Evolutionary conservation across 2,329 filamentous ascomycete species (phyloP).

Genomic region (Eutypa lata): DNA sequence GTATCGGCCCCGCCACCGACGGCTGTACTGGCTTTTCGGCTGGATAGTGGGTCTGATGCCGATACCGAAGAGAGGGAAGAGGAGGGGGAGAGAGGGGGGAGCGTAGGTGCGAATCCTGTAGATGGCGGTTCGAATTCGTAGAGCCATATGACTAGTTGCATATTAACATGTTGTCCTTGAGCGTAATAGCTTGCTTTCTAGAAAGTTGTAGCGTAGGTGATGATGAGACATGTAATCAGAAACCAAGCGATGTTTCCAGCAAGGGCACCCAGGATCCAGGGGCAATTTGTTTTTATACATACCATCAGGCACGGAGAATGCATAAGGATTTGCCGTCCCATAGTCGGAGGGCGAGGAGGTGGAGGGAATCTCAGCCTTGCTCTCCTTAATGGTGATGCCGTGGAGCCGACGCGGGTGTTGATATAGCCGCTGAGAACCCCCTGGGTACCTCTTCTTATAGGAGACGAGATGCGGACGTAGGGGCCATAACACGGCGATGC

Average conservation of each 20-base stretch:
- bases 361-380: constrained; percentile 1
- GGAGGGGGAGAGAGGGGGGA: background rate
- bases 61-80: too few species aligned
- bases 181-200: too few species aligned
- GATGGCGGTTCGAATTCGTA: constrained; percentile 12
- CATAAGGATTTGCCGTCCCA: background rate
- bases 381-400: constrained; percentile 11
- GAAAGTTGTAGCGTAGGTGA: too few species aligned
- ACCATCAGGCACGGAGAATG: too few species aligned
- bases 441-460: constrained; percentile 7
- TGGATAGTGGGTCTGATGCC: background rate
- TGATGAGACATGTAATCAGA: too few species aligned
- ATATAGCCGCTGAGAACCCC: constrained; percentile 11
- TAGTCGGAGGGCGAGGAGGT: background rate
- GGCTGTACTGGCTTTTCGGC: background rate
- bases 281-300: too few species aligned
- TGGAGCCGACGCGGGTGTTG: constrained; percentile 3
- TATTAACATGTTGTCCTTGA: too few species aligned
- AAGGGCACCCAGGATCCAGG: too few species aligned
- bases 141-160: too few species aligned
- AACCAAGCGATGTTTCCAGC: too few species aligned
- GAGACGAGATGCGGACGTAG: constrained; percentile 14
- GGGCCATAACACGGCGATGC: constrained; percentile 9
- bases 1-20: too few species aligned
- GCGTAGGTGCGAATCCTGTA: background rate